These are phyloP conservation scores for Austroboletus niveus DNA, from an alignment of 1,284 basidiomycete genomes.

Conservation along the genomic window DNA sequence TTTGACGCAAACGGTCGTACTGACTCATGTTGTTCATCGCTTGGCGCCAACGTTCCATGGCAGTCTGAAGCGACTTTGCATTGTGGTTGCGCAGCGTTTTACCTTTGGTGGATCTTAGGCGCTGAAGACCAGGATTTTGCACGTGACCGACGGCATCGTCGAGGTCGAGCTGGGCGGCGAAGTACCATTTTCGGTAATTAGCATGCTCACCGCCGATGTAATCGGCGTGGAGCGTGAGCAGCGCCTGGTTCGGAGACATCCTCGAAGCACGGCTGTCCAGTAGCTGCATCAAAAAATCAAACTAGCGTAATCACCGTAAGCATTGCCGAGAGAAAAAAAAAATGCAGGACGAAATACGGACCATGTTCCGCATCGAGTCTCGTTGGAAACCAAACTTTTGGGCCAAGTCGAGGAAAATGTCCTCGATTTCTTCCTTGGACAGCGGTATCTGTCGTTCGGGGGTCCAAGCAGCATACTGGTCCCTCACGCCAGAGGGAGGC, in stretches of 20 bases:
- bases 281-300: slow-evolving; percentile 97
- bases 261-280: slow-evolving; percentile 74
- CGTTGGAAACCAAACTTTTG: slow-evolving; percentile 99
- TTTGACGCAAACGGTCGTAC: slow-evolving; percentile 95
- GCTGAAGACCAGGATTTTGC: slow-evolving; percentile 90
- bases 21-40: slow-evolving; percentile 99
- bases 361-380: slow-evolving; percentile 91
- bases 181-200: slow-evolving; percentile 99
- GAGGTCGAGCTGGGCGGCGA: slow-evolving; percentile 97
- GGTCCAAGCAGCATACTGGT: slow-evolving; percentile 94
- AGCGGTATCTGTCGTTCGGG: slow-evolving; percentile 93
- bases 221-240: slow-evolving; percentile 95
- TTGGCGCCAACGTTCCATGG: slow-evolving; percentile 91
- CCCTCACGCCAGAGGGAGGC: slow-evolving; percentile 51
- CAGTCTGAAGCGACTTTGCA: slow-evolving; percentile 89
- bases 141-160: slow-evolving; percentile 97
- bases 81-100: slow-evolving; percentile 42
- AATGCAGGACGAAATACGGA: slow-evolving; percentile 34
- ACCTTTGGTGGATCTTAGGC: slow-evolving; percentile 81
- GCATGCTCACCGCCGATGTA: slow-evolving; percentile 98
- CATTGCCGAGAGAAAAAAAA: slow-evolving; percentile 51
- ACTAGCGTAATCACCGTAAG: slow-evolving; percentile 44
- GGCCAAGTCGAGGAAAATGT: slow-evolving; percentile 96
- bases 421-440: slow-evolving; percentile 98
- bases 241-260: slow-evolving; percentile 92